phyloP scores from a whole-genome alignment of 1,139 yeast genomes.

The Meyerozyma smithsonii region DNA sequence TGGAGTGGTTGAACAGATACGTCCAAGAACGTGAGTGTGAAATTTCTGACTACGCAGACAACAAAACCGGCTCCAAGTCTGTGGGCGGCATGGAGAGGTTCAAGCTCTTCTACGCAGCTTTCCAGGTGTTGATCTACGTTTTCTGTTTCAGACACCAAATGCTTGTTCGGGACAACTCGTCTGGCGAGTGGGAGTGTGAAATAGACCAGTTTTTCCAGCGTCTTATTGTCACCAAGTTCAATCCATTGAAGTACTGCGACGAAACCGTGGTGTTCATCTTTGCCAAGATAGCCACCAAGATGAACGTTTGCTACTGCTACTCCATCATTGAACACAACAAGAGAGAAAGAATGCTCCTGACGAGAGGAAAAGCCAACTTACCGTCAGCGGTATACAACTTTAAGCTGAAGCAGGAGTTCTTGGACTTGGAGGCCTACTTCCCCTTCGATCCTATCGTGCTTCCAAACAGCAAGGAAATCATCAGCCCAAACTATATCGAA shows the following conservation, averaged over 20 bases:
- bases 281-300: slow-evolving; percentile 87
- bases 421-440: slow-evolving; percentile 86
- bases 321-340: slow-evolving; percentile 90
- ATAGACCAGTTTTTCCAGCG: slow-evolving; percentile 85
- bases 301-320: slow-evolving; percentile 88
- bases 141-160: slow-evolving; percentile 80
- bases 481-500: slow-evolving; percentile 57
- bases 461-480: slow-evolving; percentile 49
- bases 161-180: slow-evolving; percentile 36
- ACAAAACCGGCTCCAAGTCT: slow-evolving; percentile 7
- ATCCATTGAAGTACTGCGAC: slow-evolving; percentile 90
- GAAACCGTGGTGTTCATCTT: slow-evolving; percentile 91
- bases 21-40: slow-evolving; percentile 81
- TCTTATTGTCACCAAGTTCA: slow-evolving; percentile 80
- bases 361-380: slow-evolving; percentile 21
- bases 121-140: slow-evolving; percentile 85
- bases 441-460: slow-evolving; percentile 92
- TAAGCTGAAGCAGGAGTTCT: slow-evolving; percentile 66
- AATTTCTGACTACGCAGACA: slow-evolving; percentile 45
- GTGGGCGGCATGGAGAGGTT: slow-evolving; percentile 72
- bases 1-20: slow-evolving; percentile 79
- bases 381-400: slow-evolving; percentile 38
- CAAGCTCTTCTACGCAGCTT: slow-evolving; percentile 85
- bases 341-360: slow-evolving; percentile 50
- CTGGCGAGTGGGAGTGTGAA: slow-evolving; percentile 70